Percentiles rank a stretch among this genome's conserved stretches.
phyloP scores from a whole-genome alignment of 2,329 filamentous ascomycete genomes.

The Tolypocladium endophyticum region DNA sequence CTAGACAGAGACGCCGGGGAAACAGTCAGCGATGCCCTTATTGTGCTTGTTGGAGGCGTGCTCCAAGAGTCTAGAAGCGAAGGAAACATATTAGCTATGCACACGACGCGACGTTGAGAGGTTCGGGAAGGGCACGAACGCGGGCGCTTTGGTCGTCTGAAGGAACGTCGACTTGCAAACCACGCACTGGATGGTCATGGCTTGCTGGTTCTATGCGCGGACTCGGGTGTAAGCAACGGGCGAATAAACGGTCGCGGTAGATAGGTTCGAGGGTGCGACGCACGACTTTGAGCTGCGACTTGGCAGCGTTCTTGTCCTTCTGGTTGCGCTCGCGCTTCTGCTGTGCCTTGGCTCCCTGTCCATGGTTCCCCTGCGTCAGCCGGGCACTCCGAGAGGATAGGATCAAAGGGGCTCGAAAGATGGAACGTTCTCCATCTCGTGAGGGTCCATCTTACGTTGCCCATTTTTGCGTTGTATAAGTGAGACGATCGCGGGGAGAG shows the following conservation, averaged over 20 bases:
- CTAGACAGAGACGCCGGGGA: slow-evolving; percentile 35
- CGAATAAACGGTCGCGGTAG: neutral
- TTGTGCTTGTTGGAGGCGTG: slow-evolving; percentile 70
- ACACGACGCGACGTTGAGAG: too few relatives aligned
- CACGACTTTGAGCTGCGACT: slow-evolving; percentile 61
- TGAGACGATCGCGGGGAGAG: neutral
- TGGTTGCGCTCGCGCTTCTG: slow-evolving; percentile 64
- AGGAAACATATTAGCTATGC: neutral
- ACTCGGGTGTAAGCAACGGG: slow-evolving; percentile 6
- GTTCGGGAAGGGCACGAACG: slow-evolving; percentile 34
- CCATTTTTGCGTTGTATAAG: slow-evolving; percentile 13
- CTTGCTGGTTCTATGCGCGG: slow-evolving; percentile 51
- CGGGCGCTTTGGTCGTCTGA: slow-evolving; percentile 63
- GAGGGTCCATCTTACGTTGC: slow-evolving; percentile 19
- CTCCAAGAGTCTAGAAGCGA: slow-evolving; percentile 45
- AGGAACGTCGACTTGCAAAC: slow-evolving; percentile 72
- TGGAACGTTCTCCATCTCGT: neutral
- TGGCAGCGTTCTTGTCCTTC: slow-evolving; percentile 47
- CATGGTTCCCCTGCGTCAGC: slow-evolving; percentile 8
- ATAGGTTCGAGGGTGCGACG: slow-evolving; percentile 17
- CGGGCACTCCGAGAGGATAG: neutral
- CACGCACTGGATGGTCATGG: slow-evolving; percentile 67
- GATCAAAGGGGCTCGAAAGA: neutral
- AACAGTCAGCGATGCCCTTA: slow-evolving; percentile 62
- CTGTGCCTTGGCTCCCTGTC: slow-evolving; percentile 53